Evolutionary conservation across 257 asterid species (phyloP), one percentile per base, ranked within the genome.

Genomic region (Henckelia pumila): DNA sequence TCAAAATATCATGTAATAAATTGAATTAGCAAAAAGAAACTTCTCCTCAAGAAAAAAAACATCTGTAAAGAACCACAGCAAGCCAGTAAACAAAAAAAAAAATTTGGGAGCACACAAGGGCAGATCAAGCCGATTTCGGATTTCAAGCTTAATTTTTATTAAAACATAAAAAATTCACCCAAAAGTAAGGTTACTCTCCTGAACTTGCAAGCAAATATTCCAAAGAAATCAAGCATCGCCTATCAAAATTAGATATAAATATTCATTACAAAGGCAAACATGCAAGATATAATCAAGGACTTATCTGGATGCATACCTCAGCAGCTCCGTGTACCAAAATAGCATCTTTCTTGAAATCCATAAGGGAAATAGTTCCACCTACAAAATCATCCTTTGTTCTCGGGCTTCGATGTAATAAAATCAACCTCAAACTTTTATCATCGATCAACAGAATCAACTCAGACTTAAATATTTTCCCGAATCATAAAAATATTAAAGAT

Each of bases 321-420:
- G 73, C 77, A 61, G 44, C 74, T 6, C 95, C 99, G 7, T 57
- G 67, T 7, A 93, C 89, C 37, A 79, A 59, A 74, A 88, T 77
- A n/a, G 99, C 95, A 32, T 84, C 79, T 37, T 72, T 71, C 5
- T 52, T 63, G 76, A 91, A 94, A 88, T 94, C 95, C 79, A 96
- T 85, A 29, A 83, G 75, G 74, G 80, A 88, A 35, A 78, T n/a
- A n/a, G n/a, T n/a, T n/a, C n/a, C n/a, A n/a, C n/a, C n/a, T n/a
- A n/a, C n/a, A n/a, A n/a, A n/a, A n/a, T n/a, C n/a, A n/a, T n/a
- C n/a, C n/a, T n/a, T n/a, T n/a, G n/a, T n/a, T n/a, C n/a, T n/a
- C n/a, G n/a, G n/a, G n/a, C n/a, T n/a, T n/a, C n/a, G n/a, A n/a
- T n/a, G n/a, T n/a, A n/a, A n/a, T n/a, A n/a, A n/a, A n/a, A n/a